A percentile compares a stretch with the other conserved stretches of the same genome.
These are phyloP conservation scores for Umbelopsis sp. DNA, from an alignment of 371 early-diverging fungal genomes.

Conservation along the genomic window DNA sequence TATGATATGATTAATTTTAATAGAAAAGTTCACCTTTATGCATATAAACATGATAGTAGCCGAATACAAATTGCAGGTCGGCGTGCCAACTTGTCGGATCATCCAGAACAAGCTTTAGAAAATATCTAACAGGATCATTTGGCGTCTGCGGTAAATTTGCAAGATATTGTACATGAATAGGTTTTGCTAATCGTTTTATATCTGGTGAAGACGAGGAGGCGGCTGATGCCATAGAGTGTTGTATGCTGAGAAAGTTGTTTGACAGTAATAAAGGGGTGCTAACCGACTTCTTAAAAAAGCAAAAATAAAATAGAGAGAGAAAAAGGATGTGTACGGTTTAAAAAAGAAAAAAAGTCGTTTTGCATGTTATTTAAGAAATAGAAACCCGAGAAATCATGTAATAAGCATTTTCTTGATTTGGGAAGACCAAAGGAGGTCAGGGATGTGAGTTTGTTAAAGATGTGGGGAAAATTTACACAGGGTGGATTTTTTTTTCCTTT, in stretches of 20 bases:
- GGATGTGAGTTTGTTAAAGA: neutral
- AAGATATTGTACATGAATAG: constrained; percentile 2
- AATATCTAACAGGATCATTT: constrained; percentile 6
- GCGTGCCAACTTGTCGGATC: constrained; percentile 14
- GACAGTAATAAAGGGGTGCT: neutral
- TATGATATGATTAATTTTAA: neutral
- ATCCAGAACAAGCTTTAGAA: neutral
- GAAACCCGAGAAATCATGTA: constrained; percentile 15
- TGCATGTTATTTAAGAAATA: neutral
- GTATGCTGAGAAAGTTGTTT: neutral
- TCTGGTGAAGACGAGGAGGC: neutral
- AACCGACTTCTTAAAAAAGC: neutral
- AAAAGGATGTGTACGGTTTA: neutral
- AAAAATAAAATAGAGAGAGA: neutral
- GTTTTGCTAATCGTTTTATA: neutral
- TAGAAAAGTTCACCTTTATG: neutral
- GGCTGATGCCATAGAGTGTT: constrained; percentile 1
- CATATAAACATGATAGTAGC: neutral
- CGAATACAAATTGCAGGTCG: constrained; percentile 13
- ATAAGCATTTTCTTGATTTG: constrained; percentile 13
- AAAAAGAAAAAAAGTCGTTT: too few species aligned
- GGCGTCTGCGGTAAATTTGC: neutral
- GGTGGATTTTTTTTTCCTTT: neutral
- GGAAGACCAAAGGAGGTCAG: neutral
- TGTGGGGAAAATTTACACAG: neutral